Base-by-base conservation (phyloP, 2,329 filamentous ascomycete species). In the Cyphellophora attinorum region DNA sequence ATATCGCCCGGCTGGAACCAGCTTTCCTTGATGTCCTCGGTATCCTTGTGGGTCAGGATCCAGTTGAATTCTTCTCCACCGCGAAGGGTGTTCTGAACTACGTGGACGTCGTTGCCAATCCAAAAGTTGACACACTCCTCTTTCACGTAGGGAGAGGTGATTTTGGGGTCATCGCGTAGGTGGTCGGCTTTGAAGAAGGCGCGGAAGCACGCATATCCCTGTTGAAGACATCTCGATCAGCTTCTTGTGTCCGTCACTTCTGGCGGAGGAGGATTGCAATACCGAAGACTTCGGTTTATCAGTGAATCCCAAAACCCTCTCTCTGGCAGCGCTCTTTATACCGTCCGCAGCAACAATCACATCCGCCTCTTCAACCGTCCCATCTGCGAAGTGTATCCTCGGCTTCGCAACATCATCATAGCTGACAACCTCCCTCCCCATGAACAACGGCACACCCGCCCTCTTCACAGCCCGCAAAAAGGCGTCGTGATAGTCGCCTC, bases 401-500 rank as follows among this genome's bases (percentile, higher is more conserved):
- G 21, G 21, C 21, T n/a, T 25, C 21, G 8, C 21, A n/a, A 11
- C 27, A 27, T 45, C 42, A 25, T 45, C 37, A 33, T 45, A 45
- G 12, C 40, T 39, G 4, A 45, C 14, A 5, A 45, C 42, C 42
- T 52, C 57, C 50, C 48, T 50, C 11, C 52, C 52, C 33, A 56
- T 41, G 12, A 50, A 36, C n/a, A 58, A 44, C 17, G 56, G 51
- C 2, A 58, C 50, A 4, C 53, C 52, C 31, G 49, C 43, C 29
- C 47, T 49, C 5, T 39, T 39, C 23, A 60, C 61, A 1, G 71
- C 72, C 43, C 76, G 65, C 39, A 74, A 76, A 3, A 78, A 63
- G 8, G 76, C 65, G 33, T 68, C 59, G 41, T 78, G 74, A 35
- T 78, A 57, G 53, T 77, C 74, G 11, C 74, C 74, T 13, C 74